Evolutionary conservation across 2,329 filamentous ascomycete species (phyloP), one percentile per base, ranked within the genome.

Genomic region (Epichloe coenophiala): DNA sequence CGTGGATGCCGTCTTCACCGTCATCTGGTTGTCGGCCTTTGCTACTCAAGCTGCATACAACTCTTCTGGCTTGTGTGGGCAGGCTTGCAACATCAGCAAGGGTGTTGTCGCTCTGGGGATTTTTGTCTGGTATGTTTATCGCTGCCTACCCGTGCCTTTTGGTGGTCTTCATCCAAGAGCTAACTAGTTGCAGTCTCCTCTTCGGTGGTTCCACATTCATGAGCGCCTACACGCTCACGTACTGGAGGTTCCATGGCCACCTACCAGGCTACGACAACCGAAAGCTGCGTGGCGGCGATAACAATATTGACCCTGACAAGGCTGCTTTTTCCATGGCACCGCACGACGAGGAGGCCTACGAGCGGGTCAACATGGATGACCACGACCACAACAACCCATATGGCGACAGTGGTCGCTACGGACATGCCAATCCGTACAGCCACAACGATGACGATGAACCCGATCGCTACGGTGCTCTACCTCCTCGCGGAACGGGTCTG

Each of bases 1-100:
- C 8, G 68, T 83, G 35, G 81, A 85, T 60, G 65, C 64, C n/a
- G 39, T 80, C 51, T 82, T 74, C 60, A 68, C 70, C 59, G 63
- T 85, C 56, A 66, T 84, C 54, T 85, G 81, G 81, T 69, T 86
- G 42, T 81, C 81, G 3, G 81, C 76, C 17, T 85, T 84, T 61
- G 76, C 81, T 31, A 75, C 78, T 17, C 78, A 84, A 60, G 81
- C 82, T 2, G 72, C 77, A 8, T 84, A 78, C 66, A 84, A 84
- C 66, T 70, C 72, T 3, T 69, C 71, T 21, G 71, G 71, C 53
- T 66, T 71, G 31, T 84, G 80, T 58, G 76, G 76, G 3, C 64
- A 68, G 35, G 77, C 67, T 38, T 85, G 82, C 62, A 63, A 66
- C n/a, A 63, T 78, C 45, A 83, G 80, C 69, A 83, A 81, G 61